These are phyloP conservation scores for Diaporthe humulicola DNA, from an alignment of 2,329 filamentous ascomycete species.

Conservation along the genomic window DNA sequence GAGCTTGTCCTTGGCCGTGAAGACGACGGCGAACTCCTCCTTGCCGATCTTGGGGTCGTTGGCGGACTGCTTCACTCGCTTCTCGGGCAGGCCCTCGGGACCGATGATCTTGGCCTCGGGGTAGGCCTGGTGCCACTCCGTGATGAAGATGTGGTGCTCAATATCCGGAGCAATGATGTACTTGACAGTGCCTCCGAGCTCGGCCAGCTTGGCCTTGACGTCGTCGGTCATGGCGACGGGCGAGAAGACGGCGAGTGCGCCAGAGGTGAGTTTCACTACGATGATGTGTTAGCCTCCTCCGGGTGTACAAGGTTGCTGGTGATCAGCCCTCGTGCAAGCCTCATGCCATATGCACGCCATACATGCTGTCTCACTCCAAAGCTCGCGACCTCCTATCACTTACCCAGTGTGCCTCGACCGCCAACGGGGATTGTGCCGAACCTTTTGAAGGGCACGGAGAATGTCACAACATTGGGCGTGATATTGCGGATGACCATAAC, in stretches of 20 bases:
- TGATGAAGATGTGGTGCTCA: conserved; percentile 95
- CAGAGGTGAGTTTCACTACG: conserved; percentile 81
- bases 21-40: conserved; percentile 76
- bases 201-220: conserved; percentile 73
- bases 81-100: conserved; percentile 85
- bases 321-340: neutral
- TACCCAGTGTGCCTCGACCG: conserved; percentile 87
- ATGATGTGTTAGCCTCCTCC: conserved; percentile 1
- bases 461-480: conserved; percentile 81
- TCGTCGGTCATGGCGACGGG: conserved; percentile 87
- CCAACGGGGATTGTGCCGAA: conserved; percentile 86
- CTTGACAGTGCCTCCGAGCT: conserved; percentile 77
- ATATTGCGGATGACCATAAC: conserved; percentile 93
- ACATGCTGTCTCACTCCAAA: neutral
- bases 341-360: neutral
- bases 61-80: conserved; percentile 73
- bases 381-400: conserved; percentile 43
- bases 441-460: conserved; percentile 87
- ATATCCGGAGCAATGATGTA: conserved; percentile 92
- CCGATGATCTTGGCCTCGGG: conserved; percentile 85
- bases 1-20: conserved; percentile 67
- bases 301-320: neutral
- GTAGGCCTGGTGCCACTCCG: conserved; percentile 84
- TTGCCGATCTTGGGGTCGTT: conserved; percentile 68
- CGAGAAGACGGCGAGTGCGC: conserved; percentile 89